Percentiles rank a stretch among this genome's conserved stretches.
Conservation (phyloP, 306 rosid species). For the Quercus dentata region DNA sequence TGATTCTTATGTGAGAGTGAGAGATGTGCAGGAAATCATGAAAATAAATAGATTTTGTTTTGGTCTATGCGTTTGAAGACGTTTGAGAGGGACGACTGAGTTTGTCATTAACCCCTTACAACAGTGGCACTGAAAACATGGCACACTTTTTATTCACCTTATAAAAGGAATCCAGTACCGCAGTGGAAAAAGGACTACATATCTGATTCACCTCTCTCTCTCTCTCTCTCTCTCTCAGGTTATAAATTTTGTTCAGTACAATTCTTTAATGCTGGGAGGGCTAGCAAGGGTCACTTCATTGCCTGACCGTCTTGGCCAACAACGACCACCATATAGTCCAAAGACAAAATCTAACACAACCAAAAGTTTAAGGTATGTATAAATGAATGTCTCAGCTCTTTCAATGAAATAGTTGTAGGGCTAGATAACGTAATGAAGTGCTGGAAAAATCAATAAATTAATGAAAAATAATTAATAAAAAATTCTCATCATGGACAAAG, state of each 20-base stretch:
- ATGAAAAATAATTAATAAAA: neutral
- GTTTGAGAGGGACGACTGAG: constrained; percentile 69
- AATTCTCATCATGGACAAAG: constrained; percentile 7
- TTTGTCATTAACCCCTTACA: constrained; percentile 55
- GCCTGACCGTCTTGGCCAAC: constrained; percentile 39
- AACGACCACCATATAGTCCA: constrained; percentile 43
- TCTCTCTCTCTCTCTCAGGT: constrained; percentile 4
- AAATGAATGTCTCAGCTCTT: constrained; percentile 21
- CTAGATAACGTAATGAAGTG: neutral
- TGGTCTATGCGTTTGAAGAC: constrained; percentile 37
- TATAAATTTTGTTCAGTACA: constrained; percentile 24
- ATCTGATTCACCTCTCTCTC: neutral
- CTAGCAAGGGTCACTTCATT: constrained; percentile 9
- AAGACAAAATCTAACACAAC: constrained; percentile 51
- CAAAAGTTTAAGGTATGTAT: constrained; percentile 34
- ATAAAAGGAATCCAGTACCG: constrained; percentile 35
- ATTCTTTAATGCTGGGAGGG: constrained; percentile 27
- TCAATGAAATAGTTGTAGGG: constrained; percentile 25
- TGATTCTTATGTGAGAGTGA: constrained; percentile 53
- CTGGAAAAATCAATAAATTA: neutral
- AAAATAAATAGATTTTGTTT: constrained; percentile 52
- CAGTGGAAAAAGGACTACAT: constrained; percentile 20
- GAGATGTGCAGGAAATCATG: constrained; percentile 23
- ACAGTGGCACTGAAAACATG: constrained; percentile 95
- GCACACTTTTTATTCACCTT: constrained; percentile 43